Percentiles rank a stretch among this genome's conserved stretches.
These are phyloP conservation scores for Blumeriella jaapii DNA, from an alignment of 2,329 filamentous ascomycete genomes.

Conservation along the genomic window DNA sequence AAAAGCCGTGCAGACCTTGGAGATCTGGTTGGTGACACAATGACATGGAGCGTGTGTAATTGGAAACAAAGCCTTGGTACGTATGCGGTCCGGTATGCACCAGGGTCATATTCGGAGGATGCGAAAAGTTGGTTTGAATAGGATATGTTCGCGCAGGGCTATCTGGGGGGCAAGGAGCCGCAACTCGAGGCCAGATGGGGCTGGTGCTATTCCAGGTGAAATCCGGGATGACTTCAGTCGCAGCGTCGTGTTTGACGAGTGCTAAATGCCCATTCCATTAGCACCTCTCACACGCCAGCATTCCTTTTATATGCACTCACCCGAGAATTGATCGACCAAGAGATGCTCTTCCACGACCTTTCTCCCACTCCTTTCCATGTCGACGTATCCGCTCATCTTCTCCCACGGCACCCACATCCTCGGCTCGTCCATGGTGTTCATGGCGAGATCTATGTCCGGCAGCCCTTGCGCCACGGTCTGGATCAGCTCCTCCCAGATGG, in stretches of 20 bases:
- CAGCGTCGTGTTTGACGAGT: neutral
- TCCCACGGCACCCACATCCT: constrained; percentile 48
- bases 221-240: constrained; percentile 2
- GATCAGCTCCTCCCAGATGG: constrained; percentile 29
- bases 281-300: neutral
- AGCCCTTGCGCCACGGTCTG: constrained; percentile 37
- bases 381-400: constrained; percentile 19
- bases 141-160: constrained; percentile 43
- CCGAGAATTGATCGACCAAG: constrained; percentile 20
- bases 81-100: constrained; percentile 31
- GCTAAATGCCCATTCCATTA: neutral
- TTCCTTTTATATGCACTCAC: neutral
- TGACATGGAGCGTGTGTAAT: constrained; percentile 32
- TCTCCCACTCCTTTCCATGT: constrained; percentile 11
- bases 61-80: constrained; percentile 29
- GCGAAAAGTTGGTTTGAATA: constrained; percentile 32
- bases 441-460: constrained; percentile 53
- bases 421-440: constrained; percentile 53
- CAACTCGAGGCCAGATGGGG: constrained; percentile 44
- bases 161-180: constrained; percentile 48
- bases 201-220: constrained; percentile 20
- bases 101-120: constrained; percentile 37
- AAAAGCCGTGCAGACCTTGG: constrained; percentile 40
- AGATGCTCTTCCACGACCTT: constrained; percentile 46
- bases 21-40: constrained; percentile 41